phyloP scores from a whole-genome alignment of 148 eudicot species.

The Cornus kousa region DNA sequence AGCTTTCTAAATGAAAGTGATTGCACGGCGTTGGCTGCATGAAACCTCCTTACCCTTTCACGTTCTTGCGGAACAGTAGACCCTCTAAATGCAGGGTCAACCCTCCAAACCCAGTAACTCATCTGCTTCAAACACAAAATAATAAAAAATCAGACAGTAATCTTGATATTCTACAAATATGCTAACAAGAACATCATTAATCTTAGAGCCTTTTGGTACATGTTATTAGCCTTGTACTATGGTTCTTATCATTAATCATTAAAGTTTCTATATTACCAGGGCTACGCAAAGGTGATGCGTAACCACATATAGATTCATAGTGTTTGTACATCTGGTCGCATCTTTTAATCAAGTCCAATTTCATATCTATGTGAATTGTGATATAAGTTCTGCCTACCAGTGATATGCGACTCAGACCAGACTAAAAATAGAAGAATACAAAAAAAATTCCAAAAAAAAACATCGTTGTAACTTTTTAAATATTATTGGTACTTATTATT shows the following conservation, averaged over 20 bases:
- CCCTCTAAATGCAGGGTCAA: conserved; percentile 24
- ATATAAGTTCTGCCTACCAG: no score
- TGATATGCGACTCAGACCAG: no score
- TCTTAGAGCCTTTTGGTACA: not conserved
- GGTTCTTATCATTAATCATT: not conserved
- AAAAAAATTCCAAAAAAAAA: not conserved
- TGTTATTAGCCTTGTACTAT: not conserved
- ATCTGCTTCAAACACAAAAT: conserved; percentile 11
- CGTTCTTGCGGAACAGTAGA: conserved; percentile 19
- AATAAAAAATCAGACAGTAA: not conserved
- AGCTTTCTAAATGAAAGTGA: not conserved
- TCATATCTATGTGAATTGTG: no score
- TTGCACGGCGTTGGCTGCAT: not conserved
- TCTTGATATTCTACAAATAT: not conserved
- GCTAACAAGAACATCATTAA: not conserved
- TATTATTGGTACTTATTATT: not conserved
- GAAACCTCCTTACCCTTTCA: conserved; percentile 17
- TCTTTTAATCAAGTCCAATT: not conserved
- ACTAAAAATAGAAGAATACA: not conserved
- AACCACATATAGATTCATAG: not conserved
- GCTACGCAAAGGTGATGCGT: not conserved
- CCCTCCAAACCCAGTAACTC: conserved; percentile 41
- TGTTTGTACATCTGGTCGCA: not conserved
- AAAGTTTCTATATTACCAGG: not conserved
- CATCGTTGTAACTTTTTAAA: not conserved